These are phyloP conservation scores for Neopestalotiopsis rosae DNA, from an alignment of 2,329 filamentous ascomycete genomes.

Conservation along the genomic window DNA sequence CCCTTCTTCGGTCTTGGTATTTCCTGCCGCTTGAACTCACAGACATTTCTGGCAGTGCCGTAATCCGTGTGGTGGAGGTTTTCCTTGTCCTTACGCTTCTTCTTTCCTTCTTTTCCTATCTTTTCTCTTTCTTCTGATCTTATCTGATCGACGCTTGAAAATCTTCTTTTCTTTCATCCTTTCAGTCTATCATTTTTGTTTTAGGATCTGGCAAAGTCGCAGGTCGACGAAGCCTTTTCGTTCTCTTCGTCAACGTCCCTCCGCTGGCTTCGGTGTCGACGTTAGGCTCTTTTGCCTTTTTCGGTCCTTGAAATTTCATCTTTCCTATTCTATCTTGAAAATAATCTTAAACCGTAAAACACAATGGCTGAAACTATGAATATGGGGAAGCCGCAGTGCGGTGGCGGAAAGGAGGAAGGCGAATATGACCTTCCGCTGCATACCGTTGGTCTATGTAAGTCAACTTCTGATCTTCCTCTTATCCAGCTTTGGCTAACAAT, in stretches of 20 bases:
- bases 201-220: slow-evolving; percentile 25
- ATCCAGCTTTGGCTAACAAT: too few species aligned
- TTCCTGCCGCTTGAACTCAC: background rate
- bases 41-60: slow-evolving; percentile 11
- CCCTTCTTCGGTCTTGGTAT: slow-evolving; percentile 15
- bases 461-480: background rate
- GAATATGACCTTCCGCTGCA: slow-evolving; percentile 50
- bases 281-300: background rate
- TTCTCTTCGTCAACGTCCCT: background rate
- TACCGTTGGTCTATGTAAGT: slow-evolving; percentile 48
- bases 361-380: slow-evolving; percentile 34
- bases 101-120: slow-evolving; percentile 26
- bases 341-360: slow-evolving; percentile 4
- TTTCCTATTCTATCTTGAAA: background rate
- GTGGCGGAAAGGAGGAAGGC: slow-evolving; percentile 40
- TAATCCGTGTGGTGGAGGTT: background rate
- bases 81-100: background rate
- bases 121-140: slow-evolving; percentile 24
- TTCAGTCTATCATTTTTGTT: slow-evolving; percentile 16
- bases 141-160: slow-evolving; percentile 14
- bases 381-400: slow-evolving; percentile 46
- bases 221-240: slow-evolving; percentile 17
- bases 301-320: background rate
- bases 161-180: slow-evolving; percentile 20
- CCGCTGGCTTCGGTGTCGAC: background rate